phyloP scores from a whole-genome alignment of 148 eudicot species.

The Talinum fruticosum region DNA sequence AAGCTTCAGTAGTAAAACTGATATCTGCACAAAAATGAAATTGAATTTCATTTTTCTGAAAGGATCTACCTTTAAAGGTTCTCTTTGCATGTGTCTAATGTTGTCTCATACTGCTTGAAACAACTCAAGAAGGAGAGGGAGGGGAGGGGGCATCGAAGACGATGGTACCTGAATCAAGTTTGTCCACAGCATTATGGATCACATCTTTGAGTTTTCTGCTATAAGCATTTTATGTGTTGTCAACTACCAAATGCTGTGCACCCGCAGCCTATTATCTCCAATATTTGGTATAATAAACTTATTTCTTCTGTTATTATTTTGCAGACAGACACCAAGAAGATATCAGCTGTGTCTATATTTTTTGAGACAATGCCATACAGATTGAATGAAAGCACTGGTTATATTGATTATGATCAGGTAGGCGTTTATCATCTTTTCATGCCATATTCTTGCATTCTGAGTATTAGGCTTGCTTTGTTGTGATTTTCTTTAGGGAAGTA shows the following conservation, averaged over 20 bases:
- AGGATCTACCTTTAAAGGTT: too few relatives aligned
- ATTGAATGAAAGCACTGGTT: conserved; percentile 89
- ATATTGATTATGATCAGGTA: conserved; percentile 97
- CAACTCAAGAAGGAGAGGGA: too few relatives aligned
- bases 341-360: conserved; percentile 91
- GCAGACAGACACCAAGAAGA: conserved; percentile 99
- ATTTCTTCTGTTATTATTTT: conserved; percentile 8
- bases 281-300: not conserved
- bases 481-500: not conserved
- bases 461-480: not conserved
- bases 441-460: not conserved
- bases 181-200: too few relatives aligned
- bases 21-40: too few relatives aligned
- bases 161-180: too few relatives aligned
- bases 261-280: not conserved
- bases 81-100: too few relatives aligned
- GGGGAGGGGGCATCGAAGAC: too few relatives aligned
- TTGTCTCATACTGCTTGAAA: too few relatives aligned
- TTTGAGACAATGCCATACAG: conserved; percentile 99
- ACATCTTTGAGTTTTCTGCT: not conserved
- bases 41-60: too few relatives aligned
- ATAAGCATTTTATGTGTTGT: not conserved
- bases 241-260: not conserved
- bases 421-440: conserved; percentile 6
- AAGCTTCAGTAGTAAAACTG: too few relatives aligned